Evolutionary conservation across 805 yeast genomes (phyloP), one percentile per base, ranked within the genome.

Genomic region (Lipomyces kockii): DNA sequence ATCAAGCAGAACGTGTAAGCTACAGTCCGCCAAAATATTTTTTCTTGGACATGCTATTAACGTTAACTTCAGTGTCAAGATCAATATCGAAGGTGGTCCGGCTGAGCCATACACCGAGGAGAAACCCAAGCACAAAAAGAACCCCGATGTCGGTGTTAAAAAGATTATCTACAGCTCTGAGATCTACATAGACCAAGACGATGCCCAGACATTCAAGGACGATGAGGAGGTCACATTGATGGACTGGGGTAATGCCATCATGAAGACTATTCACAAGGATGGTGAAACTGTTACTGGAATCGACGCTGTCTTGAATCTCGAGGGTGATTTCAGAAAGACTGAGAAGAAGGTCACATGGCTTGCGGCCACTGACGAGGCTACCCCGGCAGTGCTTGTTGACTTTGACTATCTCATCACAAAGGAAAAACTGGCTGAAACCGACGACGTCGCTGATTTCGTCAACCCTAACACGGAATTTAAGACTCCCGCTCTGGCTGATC

Each of bases 221-320:
- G 91, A 89, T 71, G 98, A 94, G 81, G 98, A 94, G 82, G 83
- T 93, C 71, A 94, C 98, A n/a, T 85, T 94, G 76, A 94, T 94
- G 98, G 98, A 94, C 81, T 94, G 98, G 98, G 98, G 98, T 84
- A 94, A 94, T 78, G 90, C 87, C 66, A 89, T 94, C 72, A 82
- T 93, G 72, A 85, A 89, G 72, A 86, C 86, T 78, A 85, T 93
- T 76, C 81, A 80, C 77, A 88, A 85, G 78, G 87, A 86, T 71
- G 89, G 85, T 67, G 78, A 78, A 56, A 71, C 82, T 51, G 89
- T 89, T 64, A 83, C 82, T 59, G 82, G 88, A 2, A 82, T 94
- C 69, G 89, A 86, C 63, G 97, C 92, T 65, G 89, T 87, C 74
- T 83, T 94, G 75, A 89, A 94, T 79, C 85, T 94, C 76, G 97